These are phyloP conservation scores for Musa balbisiana DNA, from an alignment of 202 grass and related monocot species.

Conservation along the genomic window DNA sequence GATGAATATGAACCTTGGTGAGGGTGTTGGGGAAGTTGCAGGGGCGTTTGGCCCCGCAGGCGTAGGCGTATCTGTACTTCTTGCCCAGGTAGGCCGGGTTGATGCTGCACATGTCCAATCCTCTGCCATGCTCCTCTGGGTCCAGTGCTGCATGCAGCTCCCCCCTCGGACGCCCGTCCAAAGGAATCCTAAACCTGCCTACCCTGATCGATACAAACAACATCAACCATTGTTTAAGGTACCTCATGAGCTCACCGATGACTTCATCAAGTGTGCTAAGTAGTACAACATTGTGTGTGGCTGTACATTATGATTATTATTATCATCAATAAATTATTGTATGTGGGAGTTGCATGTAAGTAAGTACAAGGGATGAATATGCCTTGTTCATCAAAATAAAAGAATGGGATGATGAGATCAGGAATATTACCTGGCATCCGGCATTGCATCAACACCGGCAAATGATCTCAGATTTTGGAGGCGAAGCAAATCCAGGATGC, in stretches of 20 bases:
- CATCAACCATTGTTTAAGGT: no score
- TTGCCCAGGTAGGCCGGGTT: constrained; percentile 75
- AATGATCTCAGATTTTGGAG: constrained; percentile 57
- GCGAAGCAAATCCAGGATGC: constrained; percentile 83
- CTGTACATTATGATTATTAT: no score
- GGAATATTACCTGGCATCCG: constrained; percentile 53
- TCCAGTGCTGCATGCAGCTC: constrained; percentile 71
- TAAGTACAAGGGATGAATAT: no score
- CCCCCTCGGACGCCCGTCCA: constrained; percentile 70
- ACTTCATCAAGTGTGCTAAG: no score
- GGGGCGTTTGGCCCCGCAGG: constrained; percentile 81
- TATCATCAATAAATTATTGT: not conserved
- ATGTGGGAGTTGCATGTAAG: not conserved
- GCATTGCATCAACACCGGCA: constrained; percentile 54
- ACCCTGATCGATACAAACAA: constrained; percentile 26
- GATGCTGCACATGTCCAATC: constrained; percentile 99
- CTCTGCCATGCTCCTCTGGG: constrained; percentile 73
- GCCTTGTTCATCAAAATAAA: no score
- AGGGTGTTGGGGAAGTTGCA: constrained; percentile 98
- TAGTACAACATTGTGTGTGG: no score
- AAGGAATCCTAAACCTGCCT: constrained; percentile 79
- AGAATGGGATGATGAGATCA: no score
- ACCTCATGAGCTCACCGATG: no score
- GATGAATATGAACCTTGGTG: constrained; percentile 40
- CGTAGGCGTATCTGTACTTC: constrained; percentile 82